Conservation (phyloP, 1,139 yeast species). For the Magnusiomyces clavatus region DNA sequence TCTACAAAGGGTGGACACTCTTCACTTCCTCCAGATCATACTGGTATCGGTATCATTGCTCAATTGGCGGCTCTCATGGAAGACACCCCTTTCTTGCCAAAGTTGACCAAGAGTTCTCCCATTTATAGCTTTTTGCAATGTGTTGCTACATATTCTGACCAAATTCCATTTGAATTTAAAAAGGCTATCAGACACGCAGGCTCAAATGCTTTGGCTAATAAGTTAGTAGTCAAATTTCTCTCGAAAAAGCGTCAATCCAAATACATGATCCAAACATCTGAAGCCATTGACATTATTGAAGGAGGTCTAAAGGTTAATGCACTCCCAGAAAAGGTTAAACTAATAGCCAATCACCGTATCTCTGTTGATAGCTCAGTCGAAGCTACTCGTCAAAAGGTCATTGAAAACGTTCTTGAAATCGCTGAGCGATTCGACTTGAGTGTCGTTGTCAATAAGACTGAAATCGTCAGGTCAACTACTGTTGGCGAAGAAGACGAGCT, state of each 20-base stretch:
- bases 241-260: conserved; percentile 21
- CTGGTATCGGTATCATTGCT: conserved; percentile 64
- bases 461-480: conserved; percentile 6
- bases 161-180: conserved; percentile 18
- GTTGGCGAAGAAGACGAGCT: conserved; percentile 5
- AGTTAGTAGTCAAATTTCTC: conserved; percentile 12
- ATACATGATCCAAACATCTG: conserved; percentile 49
- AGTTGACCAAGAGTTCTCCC: conserved; percentile 45
- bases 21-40: conserved; percentile 63
- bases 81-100: conserved; percentile 39
- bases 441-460: conserved; percentile 29
- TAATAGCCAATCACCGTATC: conserved; percentile 49
- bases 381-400: conserved; percentile 34
- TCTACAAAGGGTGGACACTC: conserved; percentile 67
- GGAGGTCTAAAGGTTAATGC: conserved; percentile 66
- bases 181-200: conserved; percentile 14
- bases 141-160: conserved; percentile 37
- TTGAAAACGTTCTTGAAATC: conserved; percentile 33
- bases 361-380: conserved; percentile 41
- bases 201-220: conserved; percentile 10
- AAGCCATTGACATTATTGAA: conserved; percentile 49
- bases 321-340: conserved; percentile 52
- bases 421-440: conserved; percentile 43
- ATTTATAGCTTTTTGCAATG: conserved; percentile 40
- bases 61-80: conserved; percentile 47